Percentiles rank a stretch among this genome's conserved stretches.
phyloP scores from a whole-genome alignment of 345 rosid species.

The Odontarrhena argentea region DNA sequence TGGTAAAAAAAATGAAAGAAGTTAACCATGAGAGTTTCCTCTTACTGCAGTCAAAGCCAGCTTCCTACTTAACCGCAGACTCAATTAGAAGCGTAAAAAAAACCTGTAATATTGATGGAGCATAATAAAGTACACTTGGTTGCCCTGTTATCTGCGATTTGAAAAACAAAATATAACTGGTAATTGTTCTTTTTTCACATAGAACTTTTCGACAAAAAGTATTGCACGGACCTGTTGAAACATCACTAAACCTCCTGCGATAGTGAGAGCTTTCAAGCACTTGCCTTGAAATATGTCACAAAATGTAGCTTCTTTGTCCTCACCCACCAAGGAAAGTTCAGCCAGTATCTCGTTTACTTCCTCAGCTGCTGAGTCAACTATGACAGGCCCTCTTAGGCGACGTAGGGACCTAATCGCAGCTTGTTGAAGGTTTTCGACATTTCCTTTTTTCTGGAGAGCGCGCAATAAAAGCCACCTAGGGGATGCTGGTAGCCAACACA shows the following conservation, averaged over 20 bases:
- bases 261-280: slow-evolving; percentile 85
- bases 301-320: slow-evolving; percentile 63
- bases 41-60: slow-evolving; percentile 18
- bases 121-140: slow-evolving; percentile 98
- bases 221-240: slow-evolving; percentile 81
- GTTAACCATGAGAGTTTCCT: slow-evolving; percentile 22
- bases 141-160: slow-evolving; percentile 87
- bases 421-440: slow-evolving; percentile 63
- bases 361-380: slow-evolving; percentile 67
- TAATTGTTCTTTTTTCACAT: not conserved
- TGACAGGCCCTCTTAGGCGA: slow-evolving; percentile 73
- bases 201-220: slow-evolving; percentile 6
- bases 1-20: slow-evolving; percentile 34
- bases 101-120: slow-evolving; percentile 90
- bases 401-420: slow-evolving; percentile 62
- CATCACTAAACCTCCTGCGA: slow-evolving; percentile 90
- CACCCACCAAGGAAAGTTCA: slow-evolving; percentile 69
- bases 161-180: not conserved
- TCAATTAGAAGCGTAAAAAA: slow-evolving; percentile 7
- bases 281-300: slow-evolving; percentile 76
- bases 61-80: not conserved
- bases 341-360: slow-evolving; percentile 75
- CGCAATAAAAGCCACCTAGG: slow-evolving; percentile 93
- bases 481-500: slow-evolving; percentile 93
- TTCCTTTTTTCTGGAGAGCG: slow-evolving; percentile 77